Conservation (phyloP, 257 asterid species). For the Solanum paucissectum region DNA sequence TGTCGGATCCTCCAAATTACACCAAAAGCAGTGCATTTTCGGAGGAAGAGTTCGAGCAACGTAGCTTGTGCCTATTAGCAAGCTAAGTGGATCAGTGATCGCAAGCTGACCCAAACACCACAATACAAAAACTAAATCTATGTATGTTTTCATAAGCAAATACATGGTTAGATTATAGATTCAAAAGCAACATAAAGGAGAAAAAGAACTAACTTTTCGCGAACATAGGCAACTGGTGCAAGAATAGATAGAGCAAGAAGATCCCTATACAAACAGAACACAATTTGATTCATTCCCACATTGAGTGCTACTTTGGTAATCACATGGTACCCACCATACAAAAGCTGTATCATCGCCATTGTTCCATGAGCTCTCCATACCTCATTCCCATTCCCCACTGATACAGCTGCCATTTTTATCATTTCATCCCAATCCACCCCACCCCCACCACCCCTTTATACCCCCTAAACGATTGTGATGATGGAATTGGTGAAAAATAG, state of each 20-base stretch:
- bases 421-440: neutral
- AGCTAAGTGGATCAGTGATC: neutral
- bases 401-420: slow-evolving; percentile 33
- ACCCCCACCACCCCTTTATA: neutral
- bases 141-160: neutral
- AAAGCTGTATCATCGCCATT: slow-evolving; percentile 78
- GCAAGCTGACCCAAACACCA: neutral
- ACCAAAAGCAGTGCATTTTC: neutral
- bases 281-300: slow-evolving; percentile 88
- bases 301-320: slow-evolving; percentile 91
- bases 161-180: neutral
- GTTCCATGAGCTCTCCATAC: slow-evolving; percentile 71
- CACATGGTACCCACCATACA: slow-evolving; percentile 83
- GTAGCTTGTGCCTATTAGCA: neutral
- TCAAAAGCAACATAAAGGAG: neutral
- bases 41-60: neutral
- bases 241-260: slow-evolving; percentile 82
- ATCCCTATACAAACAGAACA: slow-evolving; percentile 78
- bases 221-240: slow-evolving; percentile 83
- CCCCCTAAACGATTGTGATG: neutral
- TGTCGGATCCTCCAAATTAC: neutral
- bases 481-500: neutral
- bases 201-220: slow-evolving; percentile 56
- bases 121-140: neutral
- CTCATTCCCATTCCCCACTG: slow-evolving; percentile 5